These are phyloP conservation scores for Hortaea sp. DNA, from an alignment of 2,329 filamentous ascomycete species.

Conservation along the genomic window DNA sequence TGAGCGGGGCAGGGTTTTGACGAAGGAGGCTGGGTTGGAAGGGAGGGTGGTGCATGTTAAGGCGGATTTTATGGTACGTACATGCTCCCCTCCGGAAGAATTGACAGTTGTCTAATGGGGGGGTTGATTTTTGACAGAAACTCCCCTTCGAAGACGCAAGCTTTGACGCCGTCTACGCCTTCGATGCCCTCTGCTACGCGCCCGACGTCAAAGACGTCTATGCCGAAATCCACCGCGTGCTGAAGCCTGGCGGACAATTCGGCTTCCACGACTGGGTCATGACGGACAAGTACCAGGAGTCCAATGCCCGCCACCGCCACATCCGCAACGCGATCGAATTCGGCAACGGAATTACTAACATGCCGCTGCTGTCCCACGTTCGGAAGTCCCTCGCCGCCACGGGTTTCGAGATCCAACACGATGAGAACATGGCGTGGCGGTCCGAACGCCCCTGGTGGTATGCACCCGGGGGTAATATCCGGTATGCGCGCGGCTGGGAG, in stretches of 20 bases:
- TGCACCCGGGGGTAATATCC: neutral
- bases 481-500: neutral
- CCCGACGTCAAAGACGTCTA: slow-evolving; percentile 19
- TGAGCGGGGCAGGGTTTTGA: slow-evolving; percentile 45
- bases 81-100: neutral
- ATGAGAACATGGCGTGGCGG: slow-evolving; percentile 17
- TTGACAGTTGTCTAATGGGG: no score
- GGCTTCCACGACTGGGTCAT: slow-evolving; percentile 24
- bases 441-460: neutral
- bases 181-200: slow-evolving; percentile 24
- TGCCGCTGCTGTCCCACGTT: slow-evolving; percentile 14
- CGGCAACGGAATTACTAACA: slow-evolving; percentile 19
- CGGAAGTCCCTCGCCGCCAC: slow-evolving; percentile 13
- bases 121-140: neutral
- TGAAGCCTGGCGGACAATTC: slow-evolving; percentile 21
- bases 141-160: slow-evolving; percentile 16
- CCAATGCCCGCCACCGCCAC: slow-evolving; percentile 12
- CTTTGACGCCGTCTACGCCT: slow-evolving; percentile 23
- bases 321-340: slow-evolving; percentile 21
- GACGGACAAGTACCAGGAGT: slow-evolving; percentile 19
- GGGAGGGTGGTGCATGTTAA: slow-evolving; percentile 74
- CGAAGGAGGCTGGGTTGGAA: slow-evolving; percentile 63
- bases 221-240: slow-evolving; percentile 18
- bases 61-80: slow-evolving; percentile 38
- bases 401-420: slow-evolving; percentile 18